phyloP scores from a whole-genome alignment of 495 filamentous ascomycete species.

The Aspergillus kassunensis region DNA sequence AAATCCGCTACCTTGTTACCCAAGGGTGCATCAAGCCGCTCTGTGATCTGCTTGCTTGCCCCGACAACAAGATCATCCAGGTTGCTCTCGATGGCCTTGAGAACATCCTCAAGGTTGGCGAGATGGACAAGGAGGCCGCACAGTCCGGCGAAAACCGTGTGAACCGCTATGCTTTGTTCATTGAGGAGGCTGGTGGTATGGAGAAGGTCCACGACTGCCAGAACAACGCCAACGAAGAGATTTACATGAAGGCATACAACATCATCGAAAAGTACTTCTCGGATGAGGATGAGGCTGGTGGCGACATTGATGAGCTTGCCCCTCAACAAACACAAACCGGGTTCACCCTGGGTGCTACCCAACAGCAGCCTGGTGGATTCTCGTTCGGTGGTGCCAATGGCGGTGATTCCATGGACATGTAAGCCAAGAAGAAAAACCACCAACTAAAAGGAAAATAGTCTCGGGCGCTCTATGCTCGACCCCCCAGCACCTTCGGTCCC shows the following conservation, averaged over 20 bases:
- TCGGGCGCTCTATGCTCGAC: conserved; percentile 13
- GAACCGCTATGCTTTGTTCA: conserved; percentile 96
- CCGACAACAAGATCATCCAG: conserved; percentile 99
- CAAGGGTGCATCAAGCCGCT: conserved; percentile 97
- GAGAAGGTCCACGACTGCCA: conserved; percentile 99
- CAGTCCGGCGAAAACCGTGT: conserved; percentile 65
- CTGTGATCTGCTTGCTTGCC: conserved; percentile 92
- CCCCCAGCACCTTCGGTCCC: conserved; percentile 10
- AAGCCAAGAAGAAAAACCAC: conserved; percentile 32
- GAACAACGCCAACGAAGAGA: conserved; percentile 99
- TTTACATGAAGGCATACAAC: conserved; percentile 99
- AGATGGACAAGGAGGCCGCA: conserved; percentile 92
- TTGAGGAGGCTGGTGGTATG: conserved; percentile 98
- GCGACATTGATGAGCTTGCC: conserved; percentile 66
- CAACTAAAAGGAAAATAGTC: neutral
- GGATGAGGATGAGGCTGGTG: conserved; percentile 87
- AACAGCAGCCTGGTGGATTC: conserved; percentile 76
- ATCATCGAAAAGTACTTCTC: conserved; percentile 99
- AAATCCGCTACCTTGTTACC: conserved; percentile 90
- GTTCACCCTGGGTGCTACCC: conserved; percentile 80
- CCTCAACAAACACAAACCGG: conserved; percentile 65
- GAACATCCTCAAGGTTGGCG: conserved; percentile 99
- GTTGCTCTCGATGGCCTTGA: conserved; percentile 97
- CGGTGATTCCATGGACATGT: conserved; percentile 97
- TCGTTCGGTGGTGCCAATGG: conserved; percentile 72